Evolutionary conservation across 75 land plant species (phyloP).

Genomic region (Pinus tabuliformis): DNA sequence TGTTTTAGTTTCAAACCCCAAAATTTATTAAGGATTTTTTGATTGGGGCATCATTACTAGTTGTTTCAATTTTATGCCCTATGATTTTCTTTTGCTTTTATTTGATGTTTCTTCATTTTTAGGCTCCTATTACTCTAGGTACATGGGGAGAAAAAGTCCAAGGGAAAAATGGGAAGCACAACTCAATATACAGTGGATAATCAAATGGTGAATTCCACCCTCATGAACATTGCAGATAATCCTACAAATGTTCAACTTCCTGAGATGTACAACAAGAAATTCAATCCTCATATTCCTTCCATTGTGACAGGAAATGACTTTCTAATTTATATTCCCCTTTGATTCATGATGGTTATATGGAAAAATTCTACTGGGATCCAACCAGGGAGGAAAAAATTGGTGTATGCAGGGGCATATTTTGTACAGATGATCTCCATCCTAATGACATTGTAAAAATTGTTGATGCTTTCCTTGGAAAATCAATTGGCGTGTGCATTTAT

Average conservation of each 20-base stretch:
- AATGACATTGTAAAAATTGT: too few species aligned
- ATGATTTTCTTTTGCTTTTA: background rate
- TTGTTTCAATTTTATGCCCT: background rate
- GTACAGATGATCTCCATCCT: too few species aligned
- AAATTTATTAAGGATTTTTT: constrained; percentile 51
- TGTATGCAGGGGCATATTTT: too few species aligned
- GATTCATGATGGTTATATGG: too few species aligned
- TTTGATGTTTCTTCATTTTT: constrained; percentile 1
- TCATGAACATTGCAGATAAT: constrained; percentile 97
- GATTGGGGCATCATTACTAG: background rate
- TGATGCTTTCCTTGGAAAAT: too few species aligned
- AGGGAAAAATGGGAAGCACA: constrained; percentile 83
- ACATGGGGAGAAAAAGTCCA: constrained; percentile 98
- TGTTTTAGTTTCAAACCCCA: background rate
- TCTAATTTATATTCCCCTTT: too few species aligned
- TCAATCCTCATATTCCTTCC: too few species aligned
- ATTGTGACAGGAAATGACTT: too few species aligned
- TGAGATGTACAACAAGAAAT: constrained; percentile 90
- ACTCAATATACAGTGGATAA: constrained; percentile 97
- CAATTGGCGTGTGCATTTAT: too few species aligned
- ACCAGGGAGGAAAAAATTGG: too few species aligned
- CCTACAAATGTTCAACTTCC: constrained; percentile 93
- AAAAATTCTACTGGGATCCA: too few species aligned
- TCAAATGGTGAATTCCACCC: constrained; percentile 97
- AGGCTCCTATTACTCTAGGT: constrained; percentile 88